Conservation (phyloP, 371 early-diverging fungal genomes). For the Syncephalastrum monosporum region DNA sequence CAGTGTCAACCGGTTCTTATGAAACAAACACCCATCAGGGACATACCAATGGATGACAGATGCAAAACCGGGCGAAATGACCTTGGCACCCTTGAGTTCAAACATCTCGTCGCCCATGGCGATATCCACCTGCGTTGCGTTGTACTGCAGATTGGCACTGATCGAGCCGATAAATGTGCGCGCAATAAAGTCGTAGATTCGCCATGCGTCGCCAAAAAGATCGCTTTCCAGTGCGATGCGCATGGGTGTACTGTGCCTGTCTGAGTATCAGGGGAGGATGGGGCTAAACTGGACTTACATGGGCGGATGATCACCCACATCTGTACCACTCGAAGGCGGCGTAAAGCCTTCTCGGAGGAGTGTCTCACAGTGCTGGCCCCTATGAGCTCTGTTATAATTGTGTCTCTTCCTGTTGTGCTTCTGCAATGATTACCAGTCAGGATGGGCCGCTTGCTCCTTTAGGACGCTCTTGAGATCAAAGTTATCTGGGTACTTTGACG, state of each 20-base stretch:
- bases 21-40: too few species aligned
- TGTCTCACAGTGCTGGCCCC: conserved; percentile 35
- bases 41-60: conserved; percentile 53
- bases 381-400: neutral
- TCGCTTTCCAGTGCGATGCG: conserved; percentile 46
- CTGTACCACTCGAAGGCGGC: conserved; percentile 46
- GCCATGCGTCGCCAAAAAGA: conserved; percentile 51
- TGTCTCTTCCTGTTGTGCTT: neutral
- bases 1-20: too few species aligned
- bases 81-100: conserved; percentile 33
- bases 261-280: neutral
- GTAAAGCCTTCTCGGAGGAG: conserved; percentile 34
- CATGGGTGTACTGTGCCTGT: conserved; percentile 43
- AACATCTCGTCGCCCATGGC: conserved; percentile 54
- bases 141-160: conserved; percentile 57
- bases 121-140: conserved; percentile 50
- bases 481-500: conserved; percentile 57
- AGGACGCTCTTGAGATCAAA: conserved; percentile 57
- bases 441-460: conserved; percentile 35
- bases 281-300: conserved; percentile 24
- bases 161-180: conserved; percentile 63
- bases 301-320: conserved; percentile 53
- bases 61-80: conserved; percentile 47
- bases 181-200: conserved; percentile 64
- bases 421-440: conserved; percentile 29